phyloP scores from a whole-genome alignment of 2,329 filamentous ascomycete species.

The Arthrobotrys sinensis region DNA sequence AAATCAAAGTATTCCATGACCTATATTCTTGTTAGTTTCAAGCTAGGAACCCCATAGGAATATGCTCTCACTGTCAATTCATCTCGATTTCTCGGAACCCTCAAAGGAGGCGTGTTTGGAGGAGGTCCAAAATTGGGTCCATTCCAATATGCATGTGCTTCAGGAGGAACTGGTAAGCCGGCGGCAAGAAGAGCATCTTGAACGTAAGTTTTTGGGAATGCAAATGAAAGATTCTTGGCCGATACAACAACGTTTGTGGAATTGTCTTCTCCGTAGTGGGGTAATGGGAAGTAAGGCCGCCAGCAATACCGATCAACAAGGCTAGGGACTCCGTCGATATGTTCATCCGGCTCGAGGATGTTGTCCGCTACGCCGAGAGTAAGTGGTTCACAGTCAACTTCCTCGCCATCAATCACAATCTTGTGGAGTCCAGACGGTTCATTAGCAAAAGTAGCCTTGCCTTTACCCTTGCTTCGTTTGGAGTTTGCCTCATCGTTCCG shows the following conservation, averaged over 20 bases:
- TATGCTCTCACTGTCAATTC: conserved; percentile 50
- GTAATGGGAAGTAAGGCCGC: conserved; percentile 54
- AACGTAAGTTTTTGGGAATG: conserved; percentile 52
- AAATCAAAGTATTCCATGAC: conserved; percentile 61
- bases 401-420: conserved; percentile 46
- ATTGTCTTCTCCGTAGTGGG: conserved; percentile 53
- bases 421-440: background rate
- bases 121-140: conserved; percentile 55
- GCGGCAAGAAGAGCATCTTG: conserved; percentile 51
- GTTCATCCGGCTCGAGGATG: conserved; percentile 32
- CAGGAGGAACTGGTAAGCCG: conserved; percentile 47
- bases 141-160: conserved; percentile 56
- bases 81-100: conserved; percentile 55
- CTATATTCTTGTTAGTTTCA: conserved; percentile 32
- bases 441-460: conserved; percentile 36
- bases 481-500: conserved; percentile 42
- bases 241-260: conserved; percentile 44
- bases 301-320: conserved; percentile 58
- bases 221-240: conserved; percentile 53
- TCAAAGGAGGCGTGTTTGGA: conserved; percentile 40
- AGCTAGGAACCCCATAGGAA: background rate
- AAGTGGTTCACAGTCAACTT: conserved; percentile 43
- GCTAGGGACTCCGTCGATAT: conserved; percentile 51
- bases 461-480: conserved; percentile 50
- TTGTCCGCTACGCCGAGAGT: conserved; percentile 35